Conservation (phyloP, 805 yeast genomes). For the Spathaspora boniae region DNA sequence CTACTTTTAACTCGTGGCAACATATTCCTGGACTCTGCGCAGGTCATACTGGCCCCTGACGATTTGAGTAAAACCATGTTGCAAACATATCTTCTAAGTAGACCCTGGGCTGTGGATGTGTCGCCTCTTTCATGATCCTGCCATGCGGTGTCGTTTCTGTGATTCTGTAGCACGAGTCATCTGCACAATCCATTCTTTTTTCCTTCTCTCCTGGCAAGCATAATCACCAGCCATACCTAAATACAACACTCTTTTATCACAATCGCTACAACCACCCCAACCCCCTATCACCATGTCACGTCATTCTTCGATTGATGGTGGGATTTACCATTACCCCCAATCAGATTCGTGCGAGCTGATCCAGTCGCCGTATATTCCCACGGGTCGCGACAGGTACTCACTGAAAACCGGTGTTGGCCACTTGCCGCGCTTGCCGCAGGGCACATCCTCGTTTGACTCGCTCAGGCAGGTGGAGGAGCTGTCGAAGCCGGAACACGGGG, state of each 20-base stretch:
- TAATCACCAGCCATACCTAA: neutral
- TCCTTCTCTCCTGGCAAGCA: neutral
- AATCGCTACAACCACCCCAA: too few relatives aligned
- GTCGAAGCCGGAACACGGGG: neutral
- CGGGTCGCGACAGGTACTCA: conserved; percentile 1
- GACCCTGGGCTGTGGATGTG: neutral
- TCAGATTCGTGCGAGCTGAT: conserved; percentile 5
- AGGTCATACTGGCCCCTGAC: conserved; percentile 81
- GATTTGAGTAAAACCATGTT: conserved; percentile 99
- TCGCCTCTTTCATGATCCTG: neutral
- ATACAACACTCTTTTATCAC: too few relatives aligned
- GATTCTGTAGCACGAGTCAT: too few relatives aligned
- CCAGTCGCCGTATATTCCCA: conserved; percentile 1
- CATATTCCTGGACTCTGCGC: conserved; percentile 99
- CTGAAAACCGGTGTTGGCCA: conserved; percentile 5
- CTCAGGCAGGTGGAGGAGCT: neutral
- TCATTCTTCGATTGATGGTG: conserved; percentile 4
- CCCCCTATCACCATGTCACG: conserved; percentile 6
- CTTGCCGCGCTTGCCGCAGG: conserved; percentile 9
- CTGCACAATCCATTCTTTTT: neutral
- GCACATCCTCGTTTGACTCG: neutral
- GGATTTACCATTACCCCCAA: conserved; percentile 1
- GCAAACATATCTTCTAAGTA: conserved; percentile 63
- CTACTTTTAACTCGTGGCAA: conserved; percentile 71
- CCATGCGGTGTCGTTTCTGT: neutral